Percentiles rank a stretch among this genome's conserved stretches.
These are phyloP conservation scores for Cynara cardunculus DNA, from an alignment of 129 eudicot genomes.

Conservation along the genomic window DNA sequence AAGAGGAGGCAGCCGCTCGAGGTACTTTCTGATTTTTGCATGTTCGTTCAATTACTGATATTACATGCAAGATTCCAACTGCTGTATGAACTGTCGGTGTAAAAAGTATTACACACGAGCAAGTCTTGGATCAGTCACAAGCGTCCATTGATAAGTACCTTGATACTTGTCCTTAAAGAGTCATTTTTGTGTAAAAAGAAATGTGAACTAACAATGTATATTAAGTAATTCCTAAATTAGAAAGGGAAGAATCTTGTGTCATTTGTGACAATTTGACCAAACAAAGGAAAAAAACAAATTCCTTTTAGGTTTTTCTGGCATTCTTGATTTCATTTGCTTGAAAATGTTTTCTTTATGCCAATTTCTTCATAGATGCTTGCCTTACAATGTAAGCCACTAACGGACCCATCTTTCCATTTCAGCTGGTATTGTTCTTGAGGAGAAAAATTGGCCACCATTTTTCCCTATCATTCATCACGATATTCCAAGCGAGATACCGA, in stretches of 20 bases:
- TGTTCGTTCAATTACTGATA: not conserved
- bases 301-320: not conserved
- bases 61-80: not conserved
- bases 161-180: not conserved
- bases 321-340: not conserved
- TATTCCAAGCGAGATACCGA: slow-evolving; percentile 88
- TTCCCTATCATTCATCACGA: slow-evolving; percentile 97
- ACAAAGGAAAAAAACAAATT: not conserved
- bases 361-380: not conserved
- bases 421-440: slow-evolving; percentile 98
- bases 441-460: slow-evolving; percentile 98
- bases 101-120: not conserved
- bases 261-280: not conserved
- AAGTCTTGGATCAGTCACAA: not conserved
- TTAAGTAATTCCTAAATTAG: not conserved
- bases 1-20: slow-evolving; percentile 90
- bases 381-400: no score
- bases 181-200: not conserved
- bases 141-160: not conserved
- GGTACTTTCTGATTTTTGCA: slow-evolving; percentile 36
- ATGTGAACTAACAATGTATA: not conserved
- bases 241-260: not conserved
- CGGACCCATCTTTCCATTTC: slow-evolving; percentile 36
- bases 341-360: not conserved
- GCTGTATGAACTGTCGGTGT: not conserved